Evolutionary conservation across 1,284 basidiomycete species (phyloP).

Genomic region (Apiotrichum sp.): DNA sequence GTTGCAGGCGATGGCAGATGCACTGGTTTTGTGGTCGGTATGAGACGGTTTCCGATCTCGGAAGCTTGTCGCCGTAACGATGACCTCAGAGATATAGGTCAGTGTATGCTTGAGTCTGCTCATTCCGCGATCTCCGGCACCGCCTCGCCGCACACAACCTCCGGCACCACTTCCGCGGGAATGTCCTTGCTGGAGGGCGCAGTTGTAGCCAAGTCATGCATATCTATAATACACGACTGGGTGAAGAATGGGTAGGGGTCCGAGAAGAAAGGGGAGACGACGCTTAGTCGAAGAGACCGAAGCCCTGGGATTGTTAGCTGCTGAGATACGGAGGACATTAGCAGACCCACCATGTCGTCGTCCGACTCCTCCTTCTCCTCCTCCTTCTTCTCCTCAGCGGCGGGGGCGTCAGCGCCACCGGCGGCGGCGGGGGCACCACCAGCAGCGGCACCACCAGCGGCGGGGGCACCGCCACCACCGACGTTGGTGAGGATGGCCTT

Average conservation of each 20-base stretch:
- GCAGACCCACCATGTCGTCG: conserved; percentile 73
- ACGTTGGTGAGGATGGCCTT: conserved; percentile 92
- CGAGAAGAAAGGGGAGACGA: conserved; percentile 13
- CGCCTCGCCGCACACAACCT: too few species aligned
- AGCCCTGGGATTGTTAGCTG: conserved; percentile 53
- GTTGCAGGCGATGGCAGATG: too few species aligned
- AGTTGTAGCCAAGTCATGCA: conserved; percentile 12
- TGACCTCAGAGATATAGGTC: too few species aligned
- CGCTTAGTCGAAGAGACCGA: conserved; percentile 73
- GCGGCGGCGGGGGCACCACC: conserved; percentile 62
- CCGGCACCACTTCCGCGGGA: too few species aligned
- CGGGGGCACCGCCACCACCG: conserved; percentile 73
- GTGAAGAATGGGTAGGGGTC: not conserved
- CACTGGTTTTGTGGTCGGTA: too few species aligned
- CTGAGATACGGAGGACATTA: too few species aligned
- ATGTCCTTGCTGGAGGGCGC: too few species aligned
- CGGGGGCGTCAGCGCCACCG: conserved; percentile 58
- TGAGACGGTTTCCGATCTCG: too few species aligned
- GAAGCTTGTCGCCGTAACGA: too few species aligned
- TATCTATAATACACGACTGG: conserved; percentile 4
- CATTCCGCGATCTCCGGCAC: too few species aligned
- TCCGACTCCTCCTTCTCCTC: conserved; percentile 72
- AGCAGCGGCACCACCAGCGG: conserved; percentile 53
- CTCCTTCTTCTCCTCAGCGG: conserved; percentile 76
- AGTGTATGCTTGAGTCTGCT: too few species aligned